Evolutionary conservation across 2,329 filamentous ascomycete genomes (phyloP).

Genomic region (Podosphaera aphanis): DNA sequence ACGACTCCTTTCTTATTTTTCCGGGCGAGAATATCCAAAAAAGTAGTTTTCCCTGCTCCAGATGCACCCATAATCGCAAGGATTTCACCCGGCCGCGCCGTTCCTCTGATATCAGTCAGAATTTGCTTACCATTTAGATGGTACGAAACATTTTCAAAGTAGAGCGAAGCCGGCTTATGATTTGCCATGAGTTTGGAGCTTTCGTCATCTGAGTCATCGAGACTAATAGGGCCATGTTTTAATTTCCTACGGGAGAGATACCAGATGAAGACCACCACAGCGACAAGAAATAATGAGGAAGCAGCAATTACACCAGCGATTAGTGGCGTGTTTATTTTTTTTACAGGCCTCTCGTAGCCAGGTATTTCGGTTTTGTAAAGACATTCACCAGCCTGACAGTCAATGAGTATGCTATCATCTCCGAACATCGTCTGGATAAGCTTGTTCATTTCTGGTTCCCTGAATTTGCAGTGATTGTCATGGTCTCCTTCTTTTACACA

Average conservation of each 20-base stretch:
- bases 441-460: slow-evolving; percentile 78
- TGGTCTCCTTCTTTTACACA: slow-evolving; percentile 43
- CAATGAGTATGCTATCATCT: slow-evolving; percentile 66
- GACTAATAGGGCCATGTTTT: slow-evolving; percentile 47
- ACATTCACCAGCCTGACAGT: slow-evolving; percentile 74
- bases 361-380: slow-evolving; percentile 81
- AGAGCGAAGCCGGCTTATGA: slow-evolving; percentile 72
- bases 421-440: slow-evolving; percentile 77
- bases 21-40: slow-evolving; percentile 80
- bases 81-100: slow-evolving; percentile 84
- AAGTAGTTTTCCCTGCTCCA: slow-evolving; percentile 90
- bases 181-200: slow-evolving; percentile 67
- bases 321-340: slow-evolving; percentile 87
- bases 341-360: slow-evolving; percentile 68
- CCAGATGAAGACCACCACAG: slow-evolving; percentile 62
- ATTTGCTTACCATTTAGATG: slow-evolving; percentile 73
- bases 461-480: slow-evolving; percentile 50
- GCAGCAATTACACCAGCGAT: slow-evolving; percentile 85
- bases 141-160: slow-evolving; percentile 76
- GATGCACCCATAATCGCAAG: slow-evolving; percentile 97
- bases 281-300: slow-evolving; percentile 70
- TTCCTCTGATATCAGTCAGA: slow-evolving; percentile 54
- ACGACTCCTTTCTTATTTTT: slow-evolving; percentile 83
- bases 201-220: slow-evolving; percentile 82
- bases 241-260: slow-evolving; percentile 58